Percentiles rank a stretch among this genome's conserved stretches.
Evolutionary conservation across 345 rosid species (phyloP).

Genomic region (Salix caprea): DNA sequence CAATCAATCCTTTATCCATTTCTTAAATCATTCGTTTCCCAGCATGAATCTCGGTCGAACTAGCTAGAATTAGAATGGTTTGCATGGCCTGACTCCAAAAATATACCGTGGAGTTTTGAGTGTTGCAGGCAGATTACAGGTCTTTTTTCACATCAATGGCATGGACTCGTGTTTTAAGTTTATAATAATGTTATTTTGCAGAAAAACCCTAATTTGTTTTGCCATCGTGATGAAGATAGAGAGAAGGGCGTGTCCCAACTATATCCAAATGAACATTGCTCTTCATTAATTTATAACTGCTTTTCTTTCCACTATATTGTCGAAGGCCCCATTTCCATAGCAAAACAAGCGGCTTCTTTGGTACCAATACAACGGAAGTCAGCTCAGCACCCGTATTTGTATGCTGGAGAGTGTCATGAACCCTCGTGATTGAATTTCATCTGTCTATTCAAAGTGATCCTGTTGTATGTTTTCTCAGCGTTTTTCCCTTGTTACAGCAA

Average conservation of each 20-base stretch:
- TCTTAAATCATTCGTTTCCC: background rate
- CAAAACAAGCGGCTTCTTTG: background rate
- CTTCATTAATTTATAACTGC: background rate
- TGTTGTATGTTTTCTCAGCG: background rate
- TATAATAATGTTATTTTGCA: background rate
- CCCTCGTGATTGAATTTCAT: background rate
- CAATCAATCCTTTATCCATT: background rate
- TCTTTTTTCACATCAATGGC: background rate
- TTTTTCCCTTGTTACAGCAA: background rate
- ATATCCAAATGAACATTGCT: background rate
- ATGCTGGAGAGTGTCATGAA: background rate
- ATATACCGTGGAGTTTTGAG: background rate
- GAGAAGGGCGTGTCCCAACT: background rate
- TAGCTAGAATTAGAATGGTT: background rate
- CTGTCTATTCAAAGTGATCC: background rate
- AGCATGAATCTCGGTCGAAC: background rate
- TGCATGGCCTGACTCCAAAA: background rate
- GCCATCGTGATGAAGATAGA: background rate
- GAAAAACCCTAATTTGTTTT: background rate
- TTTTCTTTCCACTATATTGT: background rate
- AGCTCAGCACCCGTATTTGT: background rate
- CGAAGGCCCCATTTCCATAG: background rate
- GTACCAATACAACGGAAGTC: background rate
- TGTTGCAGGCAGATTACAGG: background rate
- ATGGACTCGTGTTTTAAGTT: background rate